A percentile compares a stretch with the other conserved stretches of the same genome.
These are phyloP conservation scores for Tuber borchii DNA, from an alignment of 495 filamentous ascomycete species.

Conservation along the genomic window DNA sequence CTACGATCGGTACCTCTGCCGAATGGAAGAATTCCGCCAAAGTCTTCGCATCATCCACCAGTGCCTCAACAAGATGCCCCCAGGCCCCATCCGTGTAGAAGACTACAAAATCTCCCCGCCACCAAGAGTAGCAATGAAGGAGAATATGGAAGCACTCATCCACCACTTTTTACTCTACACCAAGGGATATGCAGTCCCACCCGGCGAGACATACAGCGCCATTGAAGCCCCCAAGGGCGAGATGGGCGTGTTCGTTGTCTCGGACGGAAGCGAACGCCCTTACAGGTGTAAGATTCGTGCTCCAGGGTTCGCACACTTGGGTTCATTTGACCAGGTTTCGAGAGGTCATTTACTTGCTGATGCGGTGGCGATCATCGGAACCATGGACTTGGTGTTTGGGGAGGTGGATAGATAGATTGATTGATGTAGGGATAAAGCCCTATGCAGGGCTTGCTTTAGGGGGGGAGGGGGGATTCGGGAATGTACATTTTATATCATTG, in stretches of 20 bases:
- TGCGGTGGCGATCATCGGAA: constrained; percentile 93
- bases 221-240: constrained; percentile 99
- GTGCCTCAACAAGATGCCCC: constrained; percentile 97
- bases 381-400: constrained; percentile 80
- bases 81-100: constrained; percentile 87
- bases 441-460: not conserved
- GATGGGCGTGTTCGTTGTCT: constrained; percentile 98
- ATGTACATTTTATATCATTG: not conserved
- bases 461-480: not conserved
- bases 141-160: constrained; percentile 99
- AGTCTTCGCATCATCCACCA: constrained; percentile 96
- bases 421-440: constrained; percentile 8
- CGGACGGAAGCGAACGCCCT: constrained; percentile 88
- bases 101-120: constrained; percentile 99
- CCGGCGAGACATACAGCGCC: constrained; percentile 92
- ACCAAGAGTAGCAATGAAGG: constrained; percentile 97
- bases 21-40: constrained; percentile 99
- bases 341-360: constrained; percentile 92
- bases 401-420: constrained; percentile 62
- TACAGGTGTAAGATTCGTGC: constrained; percentile 98
- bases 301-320: constrained; percentile 92
- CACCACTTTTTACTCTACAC: constrained; percentile 98
- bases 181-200: constrained; percentile 96
- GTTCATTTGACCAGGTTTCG: constrained; percentile 85
- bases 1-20: constrained; percentile 97